Conservation (phyloP, 495 filamentous ascomycete genomes). For the Penicillium roqueforti region DNA sequence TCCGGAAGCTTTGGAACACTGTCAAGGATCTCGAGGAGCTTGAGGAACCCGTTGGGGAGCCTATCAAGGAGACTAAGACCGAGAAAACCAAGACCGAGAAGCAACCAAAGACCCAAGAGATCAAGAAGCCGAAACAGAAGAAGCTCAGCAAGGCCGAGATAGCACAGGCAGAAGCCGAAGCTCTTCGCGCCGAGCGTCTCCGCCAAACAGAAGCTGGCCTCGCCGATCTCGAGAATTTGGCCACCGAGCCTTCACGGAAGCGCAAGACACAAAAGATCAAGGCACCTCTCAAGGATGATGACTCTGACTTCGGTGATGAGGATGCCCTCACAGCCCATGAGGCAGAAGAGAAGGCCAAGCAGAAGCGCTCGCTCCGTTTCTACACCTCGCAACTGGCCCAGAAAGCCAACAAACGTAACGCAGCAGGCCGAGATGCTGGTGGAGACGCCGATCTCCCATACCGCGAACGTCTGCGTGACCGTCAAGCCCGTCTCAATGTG, state of each 20-base stretch:
- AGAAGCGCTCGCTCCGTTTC: conserved; percentile 87
- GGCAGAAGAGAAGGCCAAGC: conserved; percentile 74
- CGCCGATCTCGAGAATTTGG: conserved; percentile 54
- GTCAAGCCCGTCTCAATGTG: conserved; percentile 75
- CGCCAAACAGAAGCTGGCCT: conserved; percentile 64
- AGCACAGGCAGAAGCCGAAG: conserved; percentile 50
- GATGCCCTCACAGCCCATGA: conserved; percentile 56
- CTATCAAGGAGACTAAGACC: conserved; percentile 3
- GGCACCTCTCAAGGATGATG: conserved; percentile 31
- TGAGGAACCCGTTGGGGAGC: conserved; percentile 12
- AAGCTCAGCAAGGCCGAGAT: conserved; percentile 51
- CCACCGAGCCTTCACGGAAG: conserved; percentile 29
- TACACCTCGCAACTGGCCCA: conserved; percentile 96
- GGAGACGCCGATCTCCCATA: conserved; percentile 91
- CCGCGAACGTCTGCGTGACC: conserved; percentile 78
- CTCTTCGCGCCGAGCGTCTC: conserved; percentile 52
- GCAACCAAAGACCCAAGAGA: conserved; percentile 19
- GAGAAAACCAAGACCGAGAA: conserved; percentile 20
- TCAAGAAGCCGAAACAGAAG: conserved; percentile 31
- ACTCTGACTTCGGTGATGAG: conserved; percentile 69
- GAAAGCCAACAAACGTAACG: conserved; percentile 79
- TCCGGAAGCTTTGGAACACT: conserved; percentile 72
- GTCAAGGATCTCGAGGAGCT: conserved; percentile 53
- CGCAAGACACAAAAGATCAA: conserved; percentile 36
- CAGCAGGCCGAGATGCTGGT: conserved; percentile 77